Conservation (phyloP, 768 basidiomycete species). For the Gyrodon lividus region DNA sequence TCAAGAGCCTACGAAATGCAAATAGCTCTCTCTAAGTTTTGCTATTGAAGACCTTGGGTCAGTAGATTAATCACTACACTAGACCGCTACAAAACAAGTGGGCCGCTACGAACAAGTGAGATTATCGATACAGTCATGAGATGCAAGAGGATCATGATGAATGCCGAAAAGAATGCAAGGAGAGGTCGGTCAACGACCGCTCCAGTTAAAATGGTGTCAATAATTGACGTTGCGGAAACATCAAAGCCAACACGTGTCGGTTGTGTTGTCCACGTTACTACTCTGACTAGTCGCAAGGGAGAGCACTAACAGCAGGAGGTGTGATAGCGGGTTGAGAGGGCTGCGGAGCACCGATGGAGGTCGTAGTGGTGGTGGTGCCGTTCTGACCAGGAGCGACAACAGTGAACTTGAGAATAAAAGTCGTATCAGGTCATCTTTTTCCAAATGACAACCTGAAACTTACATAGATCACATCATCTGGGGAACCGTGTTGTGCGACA, state of each 20-base stretch:
- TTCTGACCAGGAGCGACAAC: constrained; percentile 14
- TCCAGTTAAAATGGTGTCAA: background rate
- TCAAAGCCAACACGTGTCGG: constrained; percentile 4
- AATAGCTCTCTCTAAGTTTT: background rate
- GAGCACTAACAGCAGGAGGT: background rate
- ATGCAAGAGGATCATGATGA: background rate
- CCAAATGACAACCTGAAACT: constrained; percentile 11
- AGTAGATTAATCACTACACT: background rate
- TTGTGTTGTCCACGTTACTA: background rate
- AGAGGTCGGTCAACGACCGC: constrained; percentile 16
- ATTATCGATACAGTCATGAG: constrained; percentile 13
- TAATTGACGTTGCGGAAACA: background rate
- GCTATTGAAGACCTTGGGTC: background rate
- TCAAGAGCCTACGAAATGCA: background rate
- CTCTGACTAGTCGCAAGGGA: constrained; percentile 2
- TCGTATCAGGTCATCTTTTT: constrained; percentile 4
- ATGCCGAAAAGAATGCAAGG: background rate
- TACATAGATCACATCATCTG: constrained; percentile 44
- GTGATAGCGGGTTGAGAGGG: constrained; percentile 5
- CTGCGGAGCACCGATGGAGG: background rate
- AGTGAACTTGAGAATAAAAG: constrained; percentile 21
- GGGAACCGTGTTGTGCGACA: constrained; percentile 39
- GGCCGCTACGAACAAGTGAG: background rate
- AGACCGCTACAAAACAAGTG: background rate
- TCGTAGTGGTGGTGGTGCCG: constrained; percentile 12